Base-by-base conservation (phyloP, 2,329 filamentous ascomycete species). In the Xylariaceae sp. region DNA sequence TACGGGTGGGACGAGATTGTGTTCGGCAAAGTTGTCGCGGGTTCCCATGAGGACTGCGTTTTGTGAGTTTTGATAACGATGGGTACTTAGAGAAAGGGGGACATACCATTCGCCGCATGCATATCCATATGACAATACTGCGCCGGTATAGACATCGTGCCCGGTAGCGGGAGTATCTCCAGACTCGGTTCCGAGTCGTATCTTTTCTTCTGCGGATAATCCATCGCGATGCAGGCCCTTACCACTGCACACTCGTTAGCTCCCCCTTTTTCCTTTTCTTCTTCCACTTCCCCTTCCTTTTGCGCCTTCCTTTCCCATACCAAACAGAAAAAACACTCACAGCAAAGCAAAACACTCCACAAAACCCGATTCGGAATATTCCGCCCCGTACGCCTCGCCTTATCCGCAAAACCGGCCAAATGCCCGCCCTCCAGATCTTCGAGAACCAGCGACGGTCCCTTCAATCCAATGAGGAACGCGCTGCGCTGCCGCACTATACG, bases 291-390 rank as follows among this genome's bases (percentile, higher is more conserved):
- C 13, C 42, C n/a, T 5, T 45, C 5, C 13, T 45, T 17, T 45
- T 6, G 9, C 37, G 7, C 3, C 5, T n/a, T n/a, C n/a, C 42
- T n/a, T 4, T 9, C 6, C 42, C 11, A 45, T 17, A 45, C 3
- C 5, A 34, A 8, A 34, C 5, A 62, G 59, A 51, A 47, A 63
- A 34, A 6, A 35, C 8, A 62, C 63, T 56, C 42, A 66, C 64
- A 53, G 35, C 60, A 66, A n/a, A 66, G 48, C 10, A 56, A 64
- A 42, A 63, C 54, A 8, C 48, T 23, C 64, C 64, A 66, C 23
- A 66, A 53, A 6, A 66, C 2, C n/a, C 64, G 39, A 23, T 63
- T 66, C 5, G 62, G 57, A 3, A 66, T 11, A 2, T 1, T 11
- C 8, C 6, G 8, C 8, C 42, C 15, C 1, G 8, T 10, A 2